These are phyloP conservation scores for Guyanaporus albipodus DNA, from an alignment of 768 basidiomycete species.

Conservation along the genomic window DNA sequence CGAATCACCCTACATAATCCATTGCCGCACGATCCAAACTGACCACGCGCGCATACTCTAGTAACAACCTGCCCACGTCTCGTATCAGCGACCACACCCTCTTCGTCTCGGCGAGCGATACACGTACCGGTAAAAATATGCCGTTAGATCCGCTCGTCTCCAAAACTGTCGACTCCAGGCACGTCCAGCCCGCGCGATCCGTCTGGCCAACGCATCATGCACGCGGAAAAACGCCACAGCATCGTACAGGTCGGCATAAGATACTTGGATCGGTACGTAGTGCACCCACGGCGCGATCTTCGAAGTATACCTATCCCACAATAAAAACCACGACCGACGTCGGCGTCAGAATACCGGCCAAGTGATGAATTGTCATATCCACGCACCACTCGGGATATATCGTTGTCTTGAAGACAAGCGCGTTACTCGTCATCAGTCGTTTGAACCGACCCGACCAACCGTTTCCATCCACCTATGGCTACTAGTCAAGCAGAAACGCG, in stretches of 20 bases:
- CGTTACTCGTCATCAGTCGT: slow-evolving; percentile 56
- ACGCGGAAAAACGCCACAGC: slow-evolving; percentile 68
- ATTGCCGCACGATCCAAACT: slow-evolving; percentile 43
- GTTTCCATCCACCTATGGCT: slow-evolving; percentile 52
- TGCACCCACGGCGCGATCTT: slow-evolving; percentile 67
- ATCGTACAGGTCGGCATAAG: slow-evolving; percentile 67
- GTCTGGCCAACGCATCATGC: slow-evolving; percentile 56
- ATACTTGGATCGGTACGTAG: slow-evolving; percentile 65
- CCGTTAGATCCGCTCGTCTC: slow-evolving; percentile 56
- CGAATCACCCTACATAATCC: slow-evolving; percentile 27
- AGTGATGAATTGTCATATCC: too few species aligned
- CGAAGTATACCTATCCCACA: slow-evolving; percentile 44
- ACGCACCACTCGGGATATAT: slow-evolving; percentile 70
- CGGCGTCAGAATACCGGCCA: too few species aligned
- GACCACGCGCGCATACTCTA: slow-evolving; percentile 55
- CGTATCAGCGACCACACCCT: background rate
- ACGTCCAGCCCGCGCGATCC: slow-evolving; percentile 53
- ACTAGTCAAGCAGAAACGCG: background rate
- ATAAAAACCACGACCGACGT: background rate
- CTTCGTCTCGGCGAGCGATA: too few species aligned
- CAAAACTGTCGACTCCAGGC: slow-evolving; percentile 56
- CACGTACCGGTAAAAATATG: slow-evolving; percentile 54
- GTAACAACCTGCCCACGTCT: slow-evolving; percentile 38
- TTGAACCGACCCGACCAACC: slow-evolving; percentile 74
- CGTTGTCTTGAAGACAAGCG: slow-evolving; percentile 65